Evolutionary conservation across 2,329 filamentous ascomycete species (phyloP), one percentile per base, ranked within the genome.

Genomic region (Pyrenophora tritici-repentis): DNA sequence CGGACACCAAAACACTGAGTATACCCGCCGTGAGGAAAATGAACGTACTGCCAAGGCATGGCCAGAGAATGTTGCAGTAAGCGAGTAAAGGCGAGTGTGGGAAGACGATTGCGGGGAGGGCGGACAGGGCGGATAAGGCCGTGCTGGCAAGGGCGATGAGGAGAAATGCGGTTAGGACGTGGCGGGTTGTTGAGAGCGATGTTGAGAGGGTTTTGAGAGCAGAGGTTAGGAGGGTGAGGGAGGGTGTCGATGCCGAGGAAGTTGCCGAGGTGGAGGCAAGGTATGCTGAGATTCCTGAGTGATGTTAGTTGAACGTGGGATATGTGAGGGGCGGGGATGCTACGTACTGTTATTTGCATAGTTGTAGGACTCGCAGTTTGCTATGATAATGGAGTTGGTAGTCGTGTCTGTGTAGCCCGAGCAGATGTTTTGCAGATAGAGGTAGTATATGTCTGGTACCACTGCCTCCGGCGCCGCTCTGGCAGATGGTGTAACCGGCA

Each of bases 11-110:
- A 1, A 43, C 47, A 4, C 54, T 63, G 2, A 60, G 18, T 4
- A 65, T n/a, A 0, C 53, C 7, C 2, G 63, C 63, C 6, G 59
- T 55, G n/a, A 63, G n/a, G 3, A 62, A 54, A 3, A 47, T 38
- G 22, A 50, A 56, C 0, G 42, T 13, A 8, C 44, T 43, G 2
- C 56, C 59, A 1, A 67, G 49, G 1, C 14, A n/a, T 1, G 61
- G 20, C 39, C 53, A 61, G 22, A 56, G 44, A 2, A 66, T 39
- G 26, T 59, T 61, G 36, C 50, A 34, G 46, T 65, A 63, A 22
- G 67, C 35, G 6, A 68, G 58, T 8, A 68, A 42, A 5, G 53
- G 55, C 6, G 65, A 63, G 3, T 51, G 41, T 3, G 62, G 53
- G 14, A 65, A 65, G 32, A 61, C 50, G n/a, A 64, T 53, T 2